Conservation (phyloP, 2,329 filamentous ascomycete species). For the Chalaropsis thielavioides region DNA sequence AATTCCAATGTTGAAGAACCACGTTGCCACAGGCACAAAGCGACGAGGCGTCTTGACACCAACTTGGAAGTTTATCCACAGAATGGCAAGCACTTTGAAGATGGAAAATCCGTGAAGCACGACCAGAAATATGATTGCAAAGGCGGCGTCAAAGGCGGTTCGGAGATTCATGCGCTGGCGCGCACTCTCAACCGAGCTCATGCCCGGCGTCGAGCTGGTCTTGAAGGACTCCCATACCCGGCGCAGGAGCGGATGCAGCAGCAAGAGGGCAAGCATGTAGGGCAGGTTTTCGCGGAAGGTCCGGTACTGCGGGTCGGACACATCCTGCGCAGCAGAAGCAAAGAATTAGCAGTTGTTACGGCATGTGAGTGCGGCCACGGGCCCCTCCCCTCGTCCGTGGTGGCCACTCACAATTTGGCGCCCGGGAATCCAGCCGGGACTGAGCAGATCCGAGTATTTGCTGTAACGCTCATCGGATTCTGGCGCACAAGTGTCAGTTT, state of each 20-base stretch:
- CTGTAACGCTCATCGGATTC: conserved; percentile 68
- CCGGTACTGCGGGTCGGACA: conserved; percentile 76
- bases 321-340: conserved; percentile 43
- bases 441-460: conserved; percentile 56
- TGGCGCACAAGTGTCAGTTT: conserved; percentile 27
- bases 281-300: conserved; percentile 78
- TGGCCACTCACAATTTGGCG: conserved; percentile 60
- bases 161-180: conserved; percentile 38
- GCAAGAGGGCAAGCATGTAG: conserved; percentile 57
- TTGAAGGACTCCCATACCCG: conserved; percentile 46
- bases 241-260: conserved; percentile 67
- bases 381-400: conserved; percentile 10
- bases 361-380: not conserved
- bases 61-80: conserved; percentile 69
- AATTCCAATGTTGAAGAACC: conserved; percentile 75
- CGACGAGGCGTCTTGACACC: conserved; percentile 55
- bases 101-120: conserved; percentile 75
- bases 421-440: conserved; percentile 79
- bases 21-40: conserved; percentile 62
- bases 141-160: conserved; percentile 66
- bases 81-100: conserved; percentile 65
- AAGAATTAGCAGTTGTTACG: not conserved
- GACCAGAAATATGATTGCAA: conserved; percentile 64
- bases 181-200: conserved; percentile 42
- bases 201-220: conserved; percentile 21